Percentiles rank a stretch among this genome's conserved stretches.
phyloP scores from a whole-genome alignment of 495 filamentous ascomycete genomes.

The Thozetella sp. region DNA sequence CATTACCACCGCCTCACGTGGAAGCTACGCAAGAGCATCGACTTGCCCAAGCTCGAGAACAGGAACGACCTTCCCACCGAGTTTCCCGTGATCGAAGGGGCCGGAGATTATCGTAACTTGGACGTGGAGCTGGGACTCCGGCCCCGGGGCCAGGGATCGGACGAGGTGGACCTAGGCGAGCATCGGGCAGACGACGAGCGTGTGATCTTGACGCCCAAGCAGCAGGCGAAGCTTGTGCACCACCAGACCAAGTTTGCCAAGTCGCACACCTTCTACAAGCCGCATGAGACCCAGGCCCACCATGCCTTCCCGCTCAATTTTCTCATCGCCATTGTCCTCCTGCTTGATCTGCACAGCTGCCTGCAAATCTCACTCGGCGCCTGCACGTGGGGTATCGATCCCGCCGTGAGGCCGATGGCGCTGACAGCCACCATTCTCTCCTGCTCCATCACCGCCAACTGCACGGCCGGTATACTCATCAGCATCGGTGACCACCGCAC shows the following conservation, averaged over 20 bases:
- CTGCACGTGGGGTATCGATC: conserved; percentile 73
- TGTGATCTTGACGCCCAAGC: conserved; percentile 57
- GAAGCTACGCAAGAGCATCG: conserved; percentile 65
- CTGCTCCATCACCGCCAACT: conserved; percentile 73
- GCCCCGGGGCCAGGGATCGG: background rate
- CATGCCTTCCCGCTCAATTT: conserved; percentile 74
- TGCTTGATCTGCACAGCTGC: conserved; percentile 75
- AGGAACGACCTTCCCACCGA: conserved; percentile 70
- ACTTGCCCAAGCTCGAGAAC: conserved; percentile 64
- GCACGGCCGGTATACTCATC: conserved; percentile 71
- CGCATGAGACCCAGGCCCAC: conserved; percentile 80
- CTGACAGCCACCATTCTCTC: conserved; percentile 79
- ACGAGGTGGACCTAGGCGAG: background rate
- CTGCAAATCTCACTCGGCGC: conserved; percentile 77
- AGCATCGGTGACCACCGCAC: conserved; percentile 70
- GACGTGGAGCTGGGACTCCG: conserved; percentile 12
- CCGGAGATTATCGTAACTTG: conserved; percentile 9
- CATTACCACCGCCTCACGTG: conserved; percentile 65
- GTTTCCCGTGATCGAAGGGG: conserved; percentile 13
- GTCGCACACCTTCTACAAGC: conserved; percentile 83
- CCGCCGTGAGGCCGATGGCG: conserved; percentile 62
- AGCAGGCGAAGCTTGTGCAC: conserved; percentile 65
- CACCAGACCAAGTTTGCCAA: conserved; percentile 76
- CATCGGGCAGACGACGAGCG: background rate
- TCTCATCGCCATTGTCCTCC: conserved; percentile 68